Evolutionary conservation across 106 monocot species (phyloP), one percentile per base, ranked within the genome.

Genomic region (Dendrobium catenatum): DNA sequence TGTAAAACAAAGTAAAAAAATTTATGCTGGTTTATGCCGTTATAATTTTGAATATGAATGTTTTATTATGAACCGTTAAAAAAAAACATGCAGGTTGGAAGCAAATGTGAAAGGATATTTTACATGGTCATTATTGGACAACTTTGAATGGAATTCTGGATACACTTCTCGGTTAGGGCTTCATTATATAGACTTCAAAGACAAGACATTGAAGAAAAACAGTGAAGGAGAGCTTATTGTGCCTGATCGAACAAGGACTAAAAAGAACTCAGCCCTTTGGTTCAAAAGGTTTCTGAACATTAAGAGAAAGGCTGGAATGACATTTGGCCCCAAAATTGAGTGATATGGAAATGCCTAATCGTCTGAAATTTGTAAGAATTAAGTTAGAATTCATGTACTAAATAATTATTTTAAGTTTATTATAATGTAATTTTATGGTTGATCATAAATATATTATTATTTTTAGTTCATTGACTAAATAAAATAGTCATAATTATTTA

Each of bases 141-240:
- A 81, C 66, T 81, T 81, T 70, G 85, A 85, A 73, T 85, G 85
- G 85, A 7, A 68, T 0, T 0, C 27, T 20, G 85, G 85, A 5
- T 85, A 85, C 81, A 81, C 49, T 22, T 15, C 64, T 19, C 44
- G 84, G 13, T 68, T 84, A 37, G 84, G 80, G 33, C 66, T 84
- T 10, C 55, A 31, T 27, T 80, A 80, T 13, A 58, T 84, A 9
- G 84, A 84, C 74, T 84, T 66, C 68, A 67, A 51, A 10, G 59
- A 82, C 59, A 82, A 77, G 17, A 72, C 72, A 6, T 16, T 72
- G 72, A 29, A 72, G 72, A 37, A 72, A 17, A 37, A 16, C 41
- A 9, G 37, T 27, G 40, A 72, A 15, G 72, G 33, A 72, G 72
- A 72, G 40, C 37, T 16, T 11, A 13, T 72, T 4, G 24, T 72